Conservation (phyloP, 768 basidiomycete genomes). For the Lentinus tigrinus region DNA sequence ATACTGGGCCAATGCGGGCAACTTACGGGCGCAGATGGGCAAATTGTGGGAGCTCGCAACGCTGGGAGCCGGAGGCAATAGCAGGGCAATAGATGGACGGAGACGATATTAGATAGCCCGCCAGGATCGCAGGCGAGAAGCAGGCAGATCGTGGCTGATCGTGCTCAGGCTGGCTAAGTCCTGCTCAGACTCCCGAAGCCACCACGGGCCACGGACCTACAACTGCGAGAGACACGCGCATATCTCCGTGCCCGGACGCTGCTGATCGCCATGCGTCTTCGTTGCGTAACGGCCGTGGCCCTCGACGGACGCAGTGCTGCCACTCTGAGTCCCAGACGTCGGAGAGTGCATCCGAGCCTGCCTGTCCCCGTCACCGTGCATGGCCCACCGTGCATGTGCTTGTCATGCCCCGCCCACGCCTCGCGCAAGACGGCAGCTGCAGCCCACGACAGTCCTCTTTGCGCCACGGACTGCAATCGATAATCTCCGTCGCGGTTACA, state of each 20-base stretch:
- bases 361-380: too few relatives aligned
- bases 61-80: neutral
- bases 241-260: slow-evolving; percentile 16
- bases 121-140: too few relatives aligned
- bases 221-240: neutral
- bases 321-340: too few relatives aligned
- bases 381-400: slow-evolving; percentile 10
- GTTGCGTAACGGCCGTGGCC: slow-evolving; percentile 2
- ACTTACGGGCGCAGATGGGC: neutral
- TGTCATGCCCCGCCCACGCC: too few relatives aligned
- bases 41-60: neutral
- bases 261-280: slow-evolving; percentile 5
- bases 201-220: neutral
- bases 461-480: neutral
- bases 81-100: neutral
- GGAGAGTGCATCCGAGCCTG: too few relatives aligned
- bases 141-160: too few relatives aligned
- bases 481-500: slow-evolving; percentile 17
- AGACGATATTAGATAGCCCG: neutral
- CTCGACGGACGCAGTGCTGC: neutral
- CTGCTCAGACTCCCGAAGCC: neutral
- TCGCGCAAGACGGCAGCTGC: neutral
- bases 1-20: neutral
- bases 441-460: neutral
- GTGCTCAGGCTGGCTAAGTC: neutral